phyloP scores from a whole-genome alignment of 2,329 filamentous ascomycete genomes.

The Magnaporthiopsis incrustans region DNA sequence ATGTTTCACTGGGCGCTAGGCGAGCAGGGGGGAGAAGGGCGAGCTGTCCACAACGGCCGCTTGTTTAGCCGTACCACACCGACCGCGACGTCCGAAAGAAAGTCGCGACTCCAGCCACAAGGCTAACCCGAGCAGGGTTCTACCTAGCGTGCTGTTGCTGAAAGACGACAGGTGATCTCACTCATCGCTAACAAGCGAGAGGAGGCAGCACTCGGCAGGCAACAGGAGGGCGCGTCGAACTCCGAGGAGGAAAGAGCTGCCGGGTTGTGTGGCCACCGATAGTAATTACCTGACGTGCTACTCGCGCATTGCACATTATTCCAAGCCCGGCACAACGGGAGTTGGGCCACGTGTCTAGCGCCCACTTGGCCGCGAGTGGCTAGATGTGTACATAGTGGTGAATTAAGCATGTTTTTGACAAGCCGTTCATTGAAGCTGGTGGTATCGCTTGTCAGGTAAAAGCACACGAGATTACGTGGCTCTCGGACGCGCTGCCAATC shows the following conservation, averaged over 20 bases:
- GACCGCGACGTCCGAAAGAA: neutral
- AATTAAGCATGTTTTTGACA: neutral
- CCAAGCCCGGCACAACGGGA: neutral
- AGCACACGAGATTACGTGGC: neutral
- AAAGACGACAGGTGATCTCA: too few relatives aligned
- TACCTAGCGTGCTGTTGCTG: neutral
- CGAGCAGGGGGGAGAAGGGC: neutral
- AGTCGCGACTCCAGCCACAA: neutral
- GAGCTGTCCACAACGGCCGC: neutral
- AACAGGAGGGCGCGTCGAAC: too few relatives aligned
- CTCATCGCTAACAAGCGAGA: too few relatives aligned
- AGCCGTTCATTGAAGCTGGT: too few relatives aligned
- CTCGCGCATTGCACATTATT: too few relatives aligned
- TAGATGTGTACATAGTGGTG: neutral
- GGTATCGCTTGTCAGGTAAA: neutral
- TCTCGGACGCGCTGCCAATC: neutral
- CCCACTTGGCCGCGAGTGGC: neutral
- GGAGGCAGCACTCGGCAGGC: too few relatives aligned
- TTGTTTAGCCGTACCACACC: neutral
- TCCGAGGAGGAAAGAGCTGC: neutral
- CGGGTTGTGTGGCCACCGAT: neutral
- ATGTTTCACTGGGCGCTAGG: neutral
- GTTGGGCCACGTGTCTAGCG: neutral
- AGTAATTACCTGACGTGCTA: neutral
- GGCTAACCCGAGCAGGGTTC: neutral